Evolutionary conservation across 2,329 filamentous ascomycete species (phyloP).

Genomic region (Myriosclerotinia curreyana): DNA sequence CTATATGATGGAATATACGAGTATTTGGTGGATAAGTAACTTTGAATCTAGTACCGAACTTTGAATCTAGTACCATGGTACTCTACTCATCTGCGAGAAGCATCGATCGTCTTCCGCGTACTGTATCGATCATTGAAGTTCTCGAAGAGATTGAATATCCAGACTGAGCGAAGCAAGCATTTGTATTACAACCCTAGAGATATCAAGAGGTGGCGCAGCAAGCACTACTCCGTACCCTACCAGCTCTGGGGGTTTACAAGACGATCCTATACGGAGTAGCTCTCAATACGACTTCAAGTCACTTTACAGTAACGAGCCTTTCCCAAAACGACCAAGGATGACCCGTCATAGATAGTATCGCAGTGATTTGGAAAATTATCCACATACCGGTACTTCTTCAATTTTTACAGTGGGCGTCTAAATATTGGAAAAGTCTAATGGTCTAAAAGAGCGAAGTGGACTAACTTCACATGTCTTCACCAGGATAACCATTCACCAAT

Average conservation of each 20-base stretch:
- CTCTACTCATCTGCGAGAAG: not conserved
- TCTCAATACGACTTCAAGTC: not conserved
- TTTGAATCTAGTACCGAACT: too few relatives aligned
- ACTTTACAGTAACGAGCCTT: not conserved
- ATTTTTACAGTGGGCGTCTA: not conserved
- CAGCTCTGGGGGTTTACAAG: constrained; percentile 13
- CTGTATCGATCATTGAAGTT: constrained; percentile 3
- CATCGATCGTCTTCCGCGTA: not conserved
- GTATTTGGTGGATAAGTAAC: too few relatives aligned
- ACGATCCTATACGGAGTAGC: constrained; percentile 16
- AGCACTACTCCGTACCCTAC: too few relatives aligned
- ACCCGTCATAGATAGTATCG: not conserved
- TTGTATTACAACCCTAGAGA: constrained; percentile 15
- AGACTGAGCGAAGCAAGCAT: constrained; percentile 13
- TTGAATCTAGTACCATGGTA: too few relatives aligned
- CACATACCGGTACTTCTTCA: not conserved
- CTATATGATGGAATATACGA: too few relatives aligned
- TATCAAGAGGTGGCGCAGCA: constrained; percentile 14
- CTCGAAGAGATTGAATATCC: constrained; percentile 22
- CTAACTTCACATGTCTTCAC: constrained; percentile 20
- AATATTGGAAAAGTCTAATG: too few relatives aligned
- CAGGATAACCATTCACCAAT: not conserved
- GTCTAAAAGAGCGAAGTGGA: constrained; percentile 14
- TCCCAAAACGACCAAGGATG: not conserved
- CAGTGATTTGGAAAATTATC: too few relatives aligned